Conservation (phyloP, 306 rosid genomes). For the Gillenia trifoliata region DNA sequence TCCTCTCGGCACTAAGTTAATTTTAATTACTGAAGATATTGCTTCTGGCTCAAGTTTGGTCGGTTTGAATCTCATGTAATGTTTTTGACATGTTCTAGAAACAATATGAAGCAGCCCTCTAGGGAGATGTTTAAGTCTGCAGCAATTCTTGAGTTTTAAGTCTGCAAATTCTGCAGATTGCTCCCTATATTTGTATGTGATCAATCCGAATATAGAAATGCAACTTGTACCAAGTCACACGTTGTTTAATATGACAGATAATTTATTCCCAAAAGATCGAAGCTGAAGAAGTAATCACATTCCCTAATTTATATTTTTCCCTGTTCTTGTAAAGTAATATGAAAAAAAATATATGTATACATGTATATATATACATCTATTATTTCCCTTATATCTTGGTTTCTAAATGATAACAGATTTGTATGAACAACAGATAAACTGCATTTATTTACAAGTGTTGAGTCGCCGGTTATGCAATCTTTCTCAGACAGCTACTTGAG, state of each 20-base stretch:
- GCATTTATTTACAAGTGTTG: background rate
- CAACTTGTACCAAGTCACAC: background rate
- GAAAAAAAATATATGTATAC: no score
- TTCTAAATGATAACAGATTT: background rate
- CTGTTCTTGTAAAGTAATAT: background rate
- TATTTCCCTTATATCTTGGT: background rate
- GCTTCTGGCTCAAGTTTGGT: no score
- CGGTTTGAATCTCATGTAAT: no score
- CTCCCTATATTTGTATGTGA: background rate
- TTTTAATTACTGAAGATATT: no score
- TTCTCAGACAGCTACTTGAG: conserved; percentile 63
- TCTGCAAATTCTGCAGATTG: no score
- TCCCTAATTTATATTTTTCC: no score
- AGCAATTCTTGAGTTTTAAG: no score
- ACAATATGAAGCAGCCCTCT: no score
- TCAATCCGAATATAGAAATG: background rate
- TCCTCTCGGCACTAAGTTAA: no score
- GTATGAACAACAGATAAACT: background rate
- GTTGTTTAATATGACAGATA: background rate
- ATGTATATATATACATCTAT: no score
- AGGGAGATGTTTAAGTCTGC: no score
- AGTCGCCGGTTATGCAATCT: background rate
- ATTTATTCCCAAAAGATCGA: background rate
- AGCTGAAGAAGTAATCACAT: background rate
- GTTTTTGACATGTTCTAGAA: no score